Conservation (phyloP, 306 rosid genomes). For the Rubus idaeus region DNA sequence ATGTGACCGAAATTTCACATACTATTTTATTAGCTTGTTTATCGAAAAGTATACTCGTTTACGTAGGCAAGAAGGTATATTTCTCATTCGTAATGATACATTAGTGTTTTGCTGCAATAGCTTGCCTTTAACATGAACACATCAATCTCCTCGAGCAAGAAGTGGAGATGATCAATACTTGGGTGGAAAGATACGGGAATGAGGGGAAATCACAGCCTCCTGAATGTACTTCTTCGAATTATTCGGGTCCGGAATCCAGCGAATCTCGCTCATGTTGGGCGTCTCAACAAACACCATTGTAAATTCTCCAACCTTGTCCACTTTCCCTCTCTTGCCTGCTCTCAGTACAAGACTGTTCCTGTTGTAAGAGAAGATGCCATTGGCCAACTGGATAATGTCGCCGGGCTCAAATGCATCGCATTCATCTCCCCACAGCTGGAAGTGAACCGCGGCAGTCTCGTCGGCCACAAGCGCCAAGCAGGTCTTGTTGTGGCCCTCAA, state of each 20-base stretch:
- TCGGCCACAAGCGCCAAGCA: constrained; percentile 68
- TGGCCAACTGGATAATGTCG: constrained; percentile 40
- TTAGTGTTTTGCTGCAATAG: background rate
- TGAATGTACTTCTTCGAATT: constrained; percentile 47
- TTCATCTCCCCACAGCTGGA: constrained; percentile 85
- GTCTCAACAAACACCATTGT: constrained; percentile 65
- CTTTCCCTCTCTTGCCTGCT: constrained; percentile 79
- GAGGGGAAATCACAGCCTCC: constrained; percentile 50
- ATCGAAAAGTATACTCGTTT: background rate
- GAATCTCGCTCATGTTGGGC: constrained; percentile 86
- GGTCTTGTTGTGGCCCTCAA: constrained; percentile 54
- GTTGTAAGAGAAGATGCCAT: constrained; percentile 63
- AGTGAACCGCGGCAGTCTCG: constrained; percentile 70
- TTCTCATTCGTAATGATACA: background rate
- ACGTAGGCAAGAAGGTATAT: background rate
- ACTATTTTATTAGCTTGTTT: background rate
- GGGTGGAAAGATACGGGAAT: constrained; percentile 61
- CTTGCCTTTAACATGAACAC: background rate
- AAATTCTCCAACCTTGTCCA: constrained; percentile 69
- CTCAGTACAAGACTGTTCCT: constrained; percentile 51
- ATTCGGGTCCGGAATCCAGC: constrained; percentile 55
- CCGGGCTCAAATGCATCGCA: constrained; percentile 55
- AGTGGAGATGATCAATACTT: background rate
- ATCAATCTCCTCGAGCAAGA: too few species aligned
- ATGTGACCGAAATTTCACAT: background rate